Conservation (phyloP, 2,329 filamentous ascomycete species). For the Endoconidiophora laricicola region DNA sequence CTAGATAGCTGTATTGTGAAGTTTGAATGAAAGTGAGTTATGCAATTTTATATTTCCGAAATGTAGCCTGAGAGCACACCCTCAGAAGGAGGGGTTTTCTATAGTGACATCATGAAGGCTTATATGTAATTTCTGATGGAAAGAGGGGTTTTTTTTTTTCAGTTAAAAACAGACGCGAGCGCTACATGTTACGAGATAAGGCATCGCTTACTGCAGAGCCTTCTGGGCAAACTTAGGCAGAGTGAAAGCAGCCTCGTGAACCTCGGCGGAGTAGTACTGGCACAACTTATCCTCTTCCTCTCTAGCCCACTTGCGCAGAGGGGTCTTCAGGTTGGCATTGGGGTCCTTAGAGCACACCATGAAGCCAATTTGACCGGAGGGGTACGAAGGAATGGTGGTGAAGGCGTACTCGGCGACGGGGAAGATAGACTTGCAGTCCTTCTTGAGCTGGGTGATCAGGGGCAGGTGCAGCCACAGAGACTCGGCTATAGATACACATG, state of each 20-base stretch:
- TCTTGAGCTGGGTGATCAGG: slow-evolving; percentile 88
- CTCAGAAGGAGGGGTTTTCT: no score
- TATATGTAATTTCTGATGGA: no score
- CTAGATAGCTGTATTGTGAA: neutral
- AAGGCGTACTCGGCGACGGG: slow-evolving; percentile 96
- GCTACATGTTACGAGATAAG: no score
- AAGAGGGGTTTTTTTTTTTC: no score
- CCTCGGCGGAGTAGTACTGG: slow-evolving; percentile 94
- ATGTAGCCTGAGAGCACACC: no score
- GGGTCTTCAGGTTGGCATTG: slow-evolving; percentile 66
- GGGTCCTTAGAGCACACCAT: slow-evolving; percentile 98
- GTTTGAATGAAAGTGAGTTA: no score
- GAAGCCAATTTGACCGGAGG: slow-evolving; percentile 97
- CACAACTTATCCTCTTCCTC: slow-evolving; percentile 89
- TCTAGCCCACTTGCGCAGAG: slow-evolving; percentile 60
- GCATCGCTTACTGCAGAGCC: slow-evolving; percentile 37
- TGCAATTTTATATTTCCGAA: no score
- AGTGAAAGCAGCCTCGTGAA: slow-evolving; percentile 88
- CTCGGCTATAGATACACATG: slow-evolving; percentile 47
- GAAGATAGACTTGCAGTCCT: slow-evolving; percentile 94
- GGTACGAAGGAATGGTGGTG: slow-evolving; percentile 98
- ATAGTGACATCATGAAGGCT: no score
- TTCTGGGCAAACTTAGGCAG: slow-evolving; percentile 87
- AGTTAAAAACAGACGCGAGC: no score
- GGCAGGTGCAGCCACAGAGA: slow-evolving; percentile 98